These are phyloP conservation scores for Aureobasidium zeae DNA, from an alignment of 2,329 filamentous ascomycete genomes.

Conservation along the genomic window DNA sequence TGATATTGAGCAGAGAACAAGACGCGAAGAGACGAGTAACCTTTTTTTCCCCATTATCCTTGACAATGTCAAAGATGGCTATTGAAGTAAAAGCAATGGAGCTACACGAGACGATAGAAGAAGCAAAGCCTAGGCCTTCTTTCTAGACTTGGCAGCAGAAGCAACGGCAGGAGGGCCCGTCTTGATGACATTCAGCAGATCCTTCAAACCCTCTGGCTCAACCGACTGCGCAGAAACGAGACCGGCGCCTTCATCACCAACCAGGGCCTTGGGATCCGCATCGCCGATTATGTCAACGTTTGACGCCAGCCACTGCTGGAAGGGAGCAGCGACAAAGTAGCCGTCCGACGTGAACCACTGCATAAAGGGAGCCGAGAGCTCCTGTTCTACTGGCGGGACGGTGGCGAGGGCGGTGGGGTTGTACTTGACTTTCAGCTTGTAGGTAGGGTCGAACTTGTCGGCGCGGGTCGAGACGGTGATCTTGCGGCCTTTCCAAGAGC, in stretches of 20 bases:
- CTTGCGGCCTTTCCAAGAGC: constrained; percentile 58
- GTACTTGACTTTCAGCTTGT: constrained; percentile 56
- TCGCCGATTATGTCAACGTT: constrained; percentile 56
- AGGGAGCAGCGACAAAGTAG: constrained; percentile 63
- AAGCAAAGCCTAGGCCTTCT: constrained; percentile 1
- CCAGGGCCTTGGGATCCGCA: constrained; percentile 51
- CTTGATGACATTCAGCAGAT: constrained; percentile 8
- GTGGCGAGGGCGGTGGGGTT: constrained; percentile 26
- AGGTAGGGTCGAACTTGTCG: constrained; percentile 72
- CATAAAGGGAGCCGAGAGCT: constrained; percentile 57
- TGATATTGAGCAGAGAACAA: too few relatives aligned
- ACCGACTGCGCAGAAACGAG: not conserved
- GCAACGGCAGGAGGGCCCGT: constrained; percentile 5
- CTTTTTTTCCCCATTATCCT: too few relatives aligned
- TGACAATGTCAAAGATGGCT: too few relatives aligned
- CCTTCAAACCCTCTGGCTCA: not conserved
- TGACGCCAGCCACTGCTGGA: constrained; percentile 69
- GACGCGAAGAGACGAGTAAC: too few relatives aligned
- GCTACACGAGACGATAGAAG: too few relatives aligned
- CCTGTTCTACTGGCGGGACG: constrained; percentile 28
- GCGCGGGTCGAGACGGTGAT: constrained; percentile 63
- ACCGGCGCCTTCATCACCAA: constrained; percentile 30
- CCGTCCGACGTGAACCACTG: constrained; percentile 68
- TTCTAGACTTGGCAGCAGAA: constrained; percentile 3
- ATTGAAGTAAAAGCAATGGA: too few relatives aligned